Evolutionary conservation across 148 eudicot genomes (phyloP).

Genomic region (Spergularia bocconei): DNA sequence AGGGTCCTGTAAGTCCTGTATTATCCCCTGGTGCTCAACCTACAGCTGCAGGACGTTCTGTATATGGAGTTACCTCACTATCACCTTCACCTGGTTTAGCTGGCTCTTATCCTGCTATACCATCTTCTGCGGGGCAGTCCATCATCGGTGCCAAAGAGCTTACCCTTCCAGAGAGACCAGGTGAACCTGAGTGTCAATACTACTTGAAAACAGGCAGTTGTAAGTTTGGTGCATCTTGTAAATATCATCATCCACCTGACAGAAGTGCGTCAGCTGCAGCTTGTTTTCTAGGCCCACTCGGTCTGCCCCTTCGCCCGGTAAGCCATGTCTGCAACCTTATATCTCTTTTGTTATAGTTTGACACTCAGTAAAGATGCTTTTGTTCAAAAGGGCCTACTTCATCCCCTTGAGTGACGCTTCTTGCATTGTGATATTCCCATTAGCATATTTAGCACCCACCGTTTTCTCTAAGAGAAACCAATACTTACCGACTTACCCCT

Average conservation of each 20-base stretch:
- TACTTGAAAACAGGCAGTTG: conserved; percentile 83
- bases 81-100: conserved; percentile 61
- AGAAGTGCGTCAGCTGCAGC: conserved; percentile 43
- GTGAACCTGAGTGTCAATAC: conserved; percentile 73
- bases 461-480: too few species aligned
- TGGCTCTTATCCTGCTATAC: conserved; percentile 48
- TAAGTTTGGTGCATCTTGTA: conserved; percentile 78
- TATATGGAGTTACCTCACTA: conserved; percentile 59
- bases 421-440: not conserved
- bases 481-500: too few species aligned
- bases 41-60: conserved; percentile 49
- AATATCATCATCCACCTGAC: conserved; percentile 83
- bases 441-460: too few species aligned
- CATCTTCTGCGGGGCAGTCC: conserved; percentile 47
- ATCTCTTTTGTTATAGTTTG: not conserved
- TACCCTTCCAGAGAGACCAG: conserved; percentile 72
- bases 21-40: conserved; percentile 76
- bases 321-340: conserved; percentile 24
- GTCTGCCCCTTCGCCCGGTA: conserved; percentile 93
- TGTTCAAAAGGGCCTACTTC: not conserved
- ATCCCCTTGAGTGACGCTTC: not conserved
- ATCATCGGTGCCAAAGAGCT: conserved; percentile 39
- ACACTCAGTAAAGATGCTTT: not conserved
- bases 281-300: conserved; percentile 61
- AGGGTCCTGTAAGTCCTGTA: conserved; percentile 81